These are phyloP conservation scores for Cucurbita pepo DNA, from an alignment of 306 rosid species.

Conservation along the genomic window DNA sequence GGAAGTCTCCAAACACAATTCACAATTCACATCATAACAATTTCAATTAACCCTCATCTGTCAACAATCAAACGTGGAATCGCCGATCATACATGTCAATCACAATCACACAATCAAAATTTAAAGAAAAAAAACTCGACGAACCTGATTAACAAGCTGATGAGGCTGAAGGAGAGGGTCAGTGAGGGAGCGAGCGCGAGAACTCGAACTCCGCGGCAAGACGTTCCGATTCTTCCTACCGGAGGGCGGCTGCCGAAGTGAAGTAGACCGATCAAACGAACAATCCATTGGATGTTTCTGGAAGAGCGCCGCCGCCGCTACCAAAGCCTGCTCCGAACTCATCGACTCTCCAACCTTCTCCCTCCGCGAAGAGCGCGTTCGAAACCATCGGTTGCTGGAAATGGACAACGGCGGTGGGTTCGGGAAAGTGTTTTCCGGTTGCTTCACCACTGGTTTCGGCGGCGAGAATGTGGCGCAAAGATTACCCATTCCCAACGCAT, in stretches of 20 bases:
- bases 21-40: neutral
- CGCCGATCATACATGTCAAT: neutral
- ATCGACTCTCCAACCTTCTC: neutral
- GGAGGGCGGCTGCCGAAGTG: slow-evolving; percentile 48
- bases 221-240: slow-evolving; percentile 20
- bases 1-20: neutral
- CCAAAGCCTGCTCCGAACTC: slow-evolving; percentile 48
- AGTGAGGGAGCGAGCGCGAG: slow-evolving; percentile 66
- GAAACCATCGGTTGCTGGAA: slow-evolving; percentile 1
- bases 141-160: slow-evolving; percentile 65
- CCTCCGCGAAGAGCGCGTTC: neutral
- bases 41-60: neutral
- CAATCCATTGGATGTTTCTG: slow-evolving; percentile 31
- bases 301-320: slow-evolving; percentile 56
- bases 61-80: neutral
- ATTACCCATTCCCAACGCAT: slow-evolving; percentile 3
- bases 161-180: slow-evolving; percentile 87
- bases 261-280: slow-evolving; percentile 65
- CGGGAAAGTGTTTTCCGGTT: neutral
- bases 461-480: neutral
- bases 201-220: slow-evolving; percentile 73
- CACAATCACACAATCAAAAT: neutral
- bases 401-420: neutral
- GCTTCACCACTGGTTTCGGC: neutral
- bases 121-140: neutral